Base-by-base conservation (phyloP, 768 basidiomycete genomes). In the Mycena pura region DNA sequence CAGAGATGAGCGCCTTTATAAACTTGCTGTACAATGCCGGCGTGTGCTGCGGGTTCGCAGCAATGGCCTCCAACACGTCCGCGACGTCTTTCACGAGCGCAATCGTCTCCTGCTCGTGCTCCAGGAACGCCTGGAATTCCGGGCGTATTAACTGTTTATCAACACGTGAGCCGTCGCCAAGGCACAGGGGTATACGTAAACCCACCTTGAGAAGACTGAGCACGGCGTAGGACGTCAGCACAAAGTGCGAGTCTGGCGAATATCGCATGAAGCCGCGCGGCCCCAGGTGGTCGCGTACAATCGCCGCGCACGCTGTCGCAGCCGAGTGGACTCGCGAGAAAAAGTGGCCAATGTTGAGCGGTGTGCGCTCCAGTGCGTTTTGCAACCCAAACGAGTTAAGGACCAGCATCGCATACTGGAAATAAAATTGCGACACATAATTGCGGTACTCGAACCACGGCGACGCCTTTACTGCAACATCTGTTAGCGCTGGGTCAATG, bases 311-410 rank as follows among this genome's bases (percentile, higher is more conserved):
- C 7, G 86, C 78, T 25, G 84, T 86, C 3, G 93, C 93, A 9
- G 86, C 82, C 3, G 84, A 81, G 72, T 94, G 87, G 61, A 89
- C 90, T 31, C 91, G 85, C 14, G 87, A 84, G 69, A 95, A 94
- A 78, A 95, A 95, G 76, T 95, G 88, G 0, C 88, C 88, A 39
- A 92, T 88, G 69, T 95, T 87, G 40, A 91, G 74, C 0, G 84
- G 76, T 4, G 85, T 82, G 19, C 85, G 83, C 74, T 96, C 96
- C 56, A 98, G 77, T n/a, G 96, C 94, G 70, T 96, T 92, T 74
- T 99, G 96, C 40, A 99, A 82, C 11, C 96, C 96, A 68, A 99
- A 99, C 1, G 96, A 96, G 71, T 97, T 95, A 58, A 98, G 78
- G 34, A 97, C 92, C 50, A 99, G 84, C 76, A 86, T 85, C 24